Percentiles rank a stretch among this genome's conserved stretches.
Evolutionary conservation across 306 rosid species (phyloP).

Genomic region (Citrullus colocynthis): DNA sequence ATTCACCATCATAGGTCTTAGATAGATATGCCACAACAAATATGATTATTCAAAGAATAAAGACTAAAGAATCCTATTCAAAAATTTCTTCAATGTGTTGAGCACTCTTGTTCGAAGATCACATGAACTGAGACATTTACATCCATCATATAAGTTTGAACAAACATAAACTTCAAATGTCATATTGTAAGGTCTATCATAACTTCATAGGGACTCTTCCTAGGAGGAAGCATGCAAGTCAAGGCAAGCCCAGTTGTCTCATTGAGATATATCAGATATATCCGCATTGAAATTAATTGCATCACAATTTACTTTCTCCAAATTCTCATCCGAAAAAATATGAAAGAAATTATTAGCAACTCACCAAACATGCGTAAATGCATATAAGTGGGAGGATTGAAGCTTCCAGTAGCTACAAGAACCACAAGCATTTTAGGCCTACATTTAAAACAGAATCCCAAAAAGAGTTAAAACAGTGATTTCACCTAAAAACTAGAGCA

Average conservation of each 20-base stretch:
- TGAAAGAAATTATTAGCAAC: constrained; percentile 9
- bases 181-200: not conserved
- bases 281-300: not conserved
- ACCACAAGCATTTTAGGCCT: constrained; percentile 49
- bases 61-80: not conserved
- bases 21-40: not conserved
- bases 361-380: constrained; percentile 86
- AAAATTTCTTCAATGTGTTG: not conserved
- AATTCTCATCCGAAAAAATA: not conserved
- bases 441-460: not conserved
- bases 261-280: not conserved
- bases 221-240: not conserved
- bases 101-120: not conserved
- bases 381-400: constrained; percentile 94
- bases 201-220: not conserved
- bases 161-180: not conserved
- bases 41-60: not conserved
- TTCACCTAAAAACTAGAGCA: not conserved
- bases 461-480: not conserved
- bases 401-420: constrained; percentile 76
- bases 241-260: not conserved
- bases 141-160: not conserved
- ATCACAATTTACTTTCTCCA: not conserved
- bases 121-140: not conserved
- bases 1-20: not conserved